Evolutionary conservation across 805 yeast genomes (phyloP), one percentile per base, ranked within the genome.

Genomic region (Wickerhamiella azymoides): DNA sequence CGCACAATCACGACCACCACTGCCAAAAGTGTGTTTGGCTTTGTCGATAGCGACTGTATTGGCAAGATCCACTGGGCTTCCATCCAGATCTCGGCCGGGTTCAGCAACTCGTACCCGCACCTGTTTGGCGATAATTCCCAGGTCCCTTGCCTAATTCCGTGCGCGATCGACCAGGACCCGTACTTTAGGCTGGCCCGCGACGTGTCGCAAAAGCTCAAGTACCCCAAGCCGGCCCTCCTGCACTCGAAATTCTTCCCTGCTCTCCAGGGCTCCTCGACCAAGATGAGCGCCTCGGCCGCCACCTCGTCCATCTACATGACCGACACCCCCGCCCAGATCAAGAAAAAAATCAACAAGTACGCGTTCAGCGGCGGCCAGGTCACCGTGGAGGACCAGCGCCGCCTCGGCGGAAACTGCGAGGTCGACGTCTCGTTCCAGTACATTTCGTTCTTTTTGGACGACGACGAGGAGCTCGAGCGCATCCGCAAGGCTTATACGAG

Each of bases 131-230:
- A 80, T 57, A 84, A 93, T 39, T 70, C 79, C 41, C 92, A 88
- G 68, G 85, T 96, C 0, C 97, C 96, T 51, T 85, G 95, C 65
- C 71, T 92, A 63, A 92, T 92, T 63, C 98, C 98, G 35, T 92
- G 98, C 72, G 98, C 98, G 40, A 92, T 92, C 62, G 98, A 92
- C 63, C 98, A 89, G 70, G 98, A 92, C 64, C 97, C 98, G 26
- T 92, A 92, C 65, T 92, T 92, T 71, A 76, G 98, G 66, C 93
- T 92, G 18, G 84, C 95, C 65, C 76, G 98, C 67, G 98, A 92
- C 62, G 98, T 92, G 53, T 96, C 98, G 10, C 86, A 79, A 58
- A 92, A 89, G 65, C 74, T 92, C 62, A 82, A 80, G 64, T 93
- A 74, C 62, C 69, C 86, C 51, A 92, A 92, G 66, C 97, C 97